A percentile compares a stretch with the other conserved stretches of the same genome.
Conservation (phyloP, 129 eudicot genomes). For the Lonicera japonica region DNA sequence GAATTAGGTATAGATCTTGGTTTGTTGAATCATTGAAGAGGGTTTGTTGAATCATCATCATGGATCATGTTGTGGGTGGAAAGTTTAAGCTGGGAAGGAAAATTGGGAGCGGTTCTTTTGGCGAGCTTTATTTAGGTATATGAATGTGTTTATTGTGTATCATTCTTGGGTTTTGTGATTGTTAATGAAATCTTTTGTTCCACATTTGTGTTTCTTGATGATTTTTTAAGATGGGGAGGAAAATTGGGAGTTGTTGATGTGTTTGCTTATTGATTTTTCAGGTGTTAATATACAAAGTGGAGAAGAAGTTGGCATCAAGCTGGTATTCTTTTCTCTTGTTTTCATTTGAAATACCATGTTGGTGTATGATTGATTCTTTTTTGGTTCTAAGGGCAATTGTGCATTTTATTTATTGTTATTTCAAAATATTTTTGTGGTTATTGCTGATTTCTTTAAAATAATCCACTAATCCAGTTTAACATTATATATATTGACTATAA, state of each 20-base stretch:
- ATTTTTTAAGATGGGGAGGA: too few species aligned
- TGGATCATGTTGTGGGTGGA: conserved; percentile 92
- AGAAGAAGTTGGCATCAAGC: conserved; percentile 92
- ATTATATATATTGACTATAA: background rate
- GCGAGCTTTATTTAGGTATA: conserved; percentile 92
- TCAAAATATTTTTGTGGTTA: conserved; percentile 1
- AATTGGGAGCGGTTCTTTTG: conserved; percentile 98
- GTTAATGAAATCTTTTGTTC: background rate
- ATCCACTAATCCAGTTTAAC: background rate
- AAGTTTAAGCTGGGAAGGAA: conserved; percentile 95
- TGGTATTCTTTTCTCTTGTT: conserved; percentile 39
- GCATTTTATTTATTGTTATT: background rate
- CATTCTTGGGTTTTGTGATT: background rate
- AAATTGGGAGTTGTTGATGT: background rate
- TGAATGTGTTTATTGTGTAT: too few species aligned
- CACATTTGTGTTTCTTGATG: conserved; percentile 15
- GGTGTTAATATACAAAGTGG: conserved; percentile 92
- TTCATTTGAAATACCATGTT: background rate
- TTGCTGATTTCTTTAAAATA: background rate
- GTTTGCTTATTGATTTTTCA: conserved; percentile 26
- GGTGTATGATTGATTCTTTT: conserved; percentile 1
- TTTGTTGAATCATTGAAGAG: conserved; percentile 11
- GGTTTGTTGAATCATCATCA: conserved; percentile 30
- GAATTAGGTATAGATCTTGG: conserved; percentile 29
- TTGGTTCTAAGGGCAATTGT: background rate